Base-by-base conservation (phyloP, 2,329 filamentous ascomycete genomes). In the Xylaria hypoxylon region DNA sequence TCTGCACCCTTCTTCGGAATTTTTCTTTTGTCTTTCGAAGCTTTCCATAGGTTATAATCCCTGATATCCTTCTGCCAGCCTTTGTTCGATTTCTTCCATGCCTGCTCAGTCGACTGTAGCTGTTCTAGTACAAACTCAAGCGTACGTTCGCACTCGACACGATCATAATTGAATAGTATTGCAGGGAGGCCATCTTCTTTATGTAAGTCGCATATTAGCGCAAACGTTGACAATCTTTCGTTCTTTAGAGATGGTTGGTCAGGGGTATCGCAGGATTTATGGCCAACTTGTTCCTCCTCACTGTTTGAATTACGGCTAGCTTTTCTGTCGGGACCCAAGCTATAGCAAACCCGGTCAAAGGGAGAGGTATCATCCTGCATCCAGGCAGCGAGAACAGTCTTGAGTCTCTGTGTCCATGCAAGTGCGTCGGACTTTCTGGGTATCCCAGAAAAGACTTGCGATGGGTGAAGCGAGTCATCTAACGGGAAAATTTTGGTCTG, bases 121-220 rank as follows among this genome's bases (percentile, higher is more conserved):
- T 87, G 81, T 0, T 77, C 71, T 1, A 90, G 75, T 0, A 94
- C 71, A 0, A 78, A 72, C 26, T 76, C 71, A 28, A 86, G 84
- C 31, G 91, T 85, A 10, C 77, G 76, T 76, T 93, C 91, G 72
- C 92, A 94, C 33, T 80, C 77, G 1, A 77, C 77, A 53, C 91
- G 87, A 69, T 94, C 90, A 71, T 92, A 95, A 74, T 92, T 92
- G 81, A 95, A 95, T 1, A 94, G 77, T 13, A 95, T 88, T 0
- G 90, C 91, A 0, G 92, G 92, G 0, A 95, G 81, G 0, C 89
- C 90, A 62, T 87, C 85, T 62, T 88, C 86, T 17, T 82, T 80
- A 55, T 92, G 85, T 0, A 94, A 81, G 35, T 88, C 84, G 17
- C 80, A 83, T 0, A 91, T 80, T 33, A 92, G 78, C 1, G 87